Percentiles rank a stretch among this genome's conserved stretches.
These are phyloP conservation scores for Ogataea nonfermentans DNA, from an alignment of 805 yeast genomes.

Conservation along the genomic window DNA sequence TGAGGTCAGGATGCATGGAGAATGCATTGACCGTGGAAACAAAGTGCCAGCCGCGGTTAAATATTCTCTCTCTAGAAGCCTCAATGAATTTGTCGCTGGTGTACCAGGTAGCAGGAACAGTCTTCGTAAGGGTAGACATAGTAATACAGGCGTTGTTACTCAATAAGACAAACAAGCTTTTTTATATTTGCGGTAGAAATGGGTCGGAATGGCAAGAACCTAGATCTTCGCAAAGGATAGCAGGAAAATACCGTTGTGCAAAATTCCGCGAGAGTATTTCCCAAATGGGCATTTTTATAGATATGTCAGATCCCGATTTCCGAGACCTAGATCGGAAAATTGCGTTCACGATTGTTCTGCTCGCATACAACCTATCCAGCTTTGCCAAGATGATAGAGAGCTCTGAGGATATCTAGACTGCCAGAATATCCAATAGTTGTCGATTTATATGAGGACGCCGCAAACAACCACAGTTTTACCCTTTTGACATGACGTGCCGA, in stretches of 20 bases:
- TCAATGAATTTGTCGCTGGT: slow-evolving; percentile 27
- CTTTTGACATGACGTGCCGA: too few species aligned
- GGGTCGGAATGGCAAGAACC: background rate
- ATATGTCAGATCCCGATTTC: background rate
- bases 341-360: background rate
- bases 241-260: background rate
- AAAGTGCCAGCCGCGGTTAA: slow-evolving; percentile 32
- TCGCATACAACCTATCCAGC: too few species aligned
- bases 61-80: slow-evolving; percentile 22
- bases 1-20: slow-evolving; percentile 13
- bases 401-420: too few species aligned
- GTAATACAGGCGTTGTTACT: background rate
- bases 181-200: background rate
- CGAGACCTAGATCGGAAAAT: background rate
- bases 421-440: too few species aligned
- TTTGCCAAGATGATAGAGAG: too few species aligned
- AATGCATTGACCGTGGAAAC: slow-evolving; percentile 23
- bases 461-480: too few species aligned
- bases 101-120: slow-evolving; percentile 30
- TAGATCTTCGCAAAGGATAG: too few species aligned
- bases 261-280: slow-evolving; percentile 2
- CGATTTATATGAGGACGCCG: too few species aligned
- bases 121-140: slow-evolving; percentile 9
- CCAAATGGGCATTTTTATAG: slow-evolving; percentile 3
- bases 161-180: background rate